These are phyloP conservation scores for Aspergillus proliferans DNA, from an alignment of 2,329 filamentous ascomycete species.

Conservation along the genomic window DNA sequence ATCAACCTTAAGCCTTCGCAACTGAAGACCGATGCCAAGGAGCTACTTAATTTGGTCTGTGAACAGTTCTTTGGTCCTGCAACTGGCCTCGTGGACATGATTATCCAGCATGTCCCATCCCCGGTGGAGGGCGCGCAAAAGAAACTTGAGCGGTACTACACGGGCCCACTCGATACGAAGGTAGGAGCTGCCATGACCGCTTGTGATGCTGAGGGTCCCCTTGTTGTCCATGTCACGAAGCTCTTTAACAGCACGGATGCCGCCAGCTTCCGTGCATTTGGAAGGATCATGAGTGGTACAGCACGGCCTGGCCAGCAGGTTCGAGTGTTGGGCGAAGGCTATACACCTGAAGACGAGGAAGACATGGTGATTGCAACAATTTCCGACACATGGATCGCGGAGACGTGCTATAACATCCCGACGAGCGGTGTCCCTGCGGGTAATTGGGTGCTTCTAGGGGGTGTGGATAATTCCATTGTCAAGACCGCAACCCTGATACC, in stretches of 20 bases:
- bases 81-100: slow-evolving; percentile 90
- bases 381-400: slow-evolving; percentile 78
- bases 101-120: slow-evolving; percentile 82
- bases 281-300: slow-evolving; percentile 86
- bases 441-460: slow-evolving; percentile 84
- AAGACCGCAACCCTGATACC: slow-evolving; percentile 91
- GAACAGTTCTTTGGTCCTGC: slow-evolving; percentile 92
- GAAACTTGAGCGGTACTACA: slow-evolving; percentile 82
- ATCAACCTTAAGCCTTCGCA: slow-evolving; percentile 88
- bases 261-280: slow-evolving; percentile 84
- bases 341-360: slow-evolving; percentile 94
- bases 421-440: slow-evolving; percentile 89
- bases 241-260: slow-evolving; percentile 86
- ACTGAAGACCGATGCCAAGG: slow-evolving; percentile 81
- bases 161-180: slow-evolving; percentile 77
- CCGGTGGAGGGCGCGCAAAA: slow-evolving; percentile 70
- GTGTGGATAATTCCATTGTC: slow-evolving; percentile 95
- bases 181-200: slow-evolving; percentile 71
- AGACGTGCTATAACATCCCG: slow-evolving; percentile 87
- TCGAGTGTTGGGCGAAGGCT: slow-evolving; percentile 87
- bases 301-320: slow-evolving; percentile 76
- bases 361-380: slow-evolving; percentile 89
- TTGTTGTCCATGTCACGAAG: slow-evolving; percentile 90
- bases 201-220: slow-evolving; percentile 82
- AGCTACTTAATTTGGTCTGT: slow-evolving; percentile 81